phyloP scores from a whole-genome alignment of 2,329 filamentous ascomycete genomes.

The Immersiporthe knoxdaviesiana region DNA sequence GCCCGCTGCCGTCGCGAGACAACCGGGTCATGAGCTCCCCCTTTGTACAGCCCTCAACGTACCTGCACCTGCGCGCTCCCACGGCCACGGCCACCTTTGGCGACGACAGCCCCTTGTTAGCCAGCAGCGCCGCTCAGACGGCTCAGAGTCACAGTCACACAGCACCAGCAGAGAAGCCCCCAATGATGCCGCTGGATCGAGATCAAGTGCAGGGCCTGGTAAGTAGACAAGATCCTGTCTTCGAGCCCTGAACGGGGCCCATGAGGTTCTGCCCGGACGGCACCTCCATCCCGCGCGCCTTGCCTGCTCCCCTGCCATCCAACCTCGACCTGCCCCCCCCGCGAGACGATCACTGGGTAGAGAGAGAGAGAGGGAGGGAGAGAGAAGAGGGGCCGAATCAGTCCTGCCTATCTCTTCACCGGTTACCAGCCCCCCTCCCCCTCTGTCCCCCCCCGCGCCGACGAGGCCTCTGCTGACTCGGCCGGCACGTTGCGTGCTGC shows the following conservation, averaged over 20 bases:
- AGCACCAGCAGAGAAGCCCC: constrained; percentile 43
- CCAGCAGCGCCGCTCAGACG: constrained; percentile 29
- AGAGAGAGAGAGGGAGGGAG: too few species aligned
- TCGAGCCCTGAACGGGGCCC: background rate
- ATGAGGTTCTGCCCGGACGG: constrained; percentile 19
- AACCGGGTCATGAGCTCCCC: constrained; percentile 53
- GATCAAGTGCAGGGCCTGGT: constrained; percentile 81
- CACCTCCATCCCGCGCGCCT: constrained; percentile 22
- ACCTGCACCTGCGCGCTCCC: constrained; percentile 43
- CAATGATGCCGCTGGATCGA: constrained; percentile 66
- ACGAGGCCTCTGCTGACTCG: constrained; percentile 22
- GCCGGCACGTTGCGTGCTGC: constrained; percentile 17
- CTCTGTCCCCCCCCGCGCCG: constrained; percentile 27
- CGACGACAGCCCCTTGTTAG: constrained; percentile 7
- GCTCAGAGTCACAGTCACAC: constrained; percentile 40
- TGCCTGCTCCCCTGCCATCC: constrained; percentile 18
- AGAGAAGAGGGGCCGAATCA: background rate
- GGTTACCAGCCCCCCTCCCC: constrained; percentile 25
- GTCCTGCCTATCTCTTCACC: constrained; percentile 18
- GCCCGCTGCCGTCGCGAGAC: constrained; percentile 34
- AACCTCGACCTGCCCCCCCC: constrained; percentile 13
- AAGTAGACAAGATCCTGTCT: constrained; percentile 41
- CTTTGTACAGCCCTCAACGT: constrained; percentile 64
- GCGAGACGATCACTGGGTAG: background rate
- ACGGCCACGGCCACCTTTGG: constrained; percentile 22